Percentiles rank a stretch among this genome's conserved stretches.
These are phyloP conservation scores for Chlorella sorokiniana DNA, from an alignment of 139 green algal genomes.

Conservation along the genomic window DNA sequence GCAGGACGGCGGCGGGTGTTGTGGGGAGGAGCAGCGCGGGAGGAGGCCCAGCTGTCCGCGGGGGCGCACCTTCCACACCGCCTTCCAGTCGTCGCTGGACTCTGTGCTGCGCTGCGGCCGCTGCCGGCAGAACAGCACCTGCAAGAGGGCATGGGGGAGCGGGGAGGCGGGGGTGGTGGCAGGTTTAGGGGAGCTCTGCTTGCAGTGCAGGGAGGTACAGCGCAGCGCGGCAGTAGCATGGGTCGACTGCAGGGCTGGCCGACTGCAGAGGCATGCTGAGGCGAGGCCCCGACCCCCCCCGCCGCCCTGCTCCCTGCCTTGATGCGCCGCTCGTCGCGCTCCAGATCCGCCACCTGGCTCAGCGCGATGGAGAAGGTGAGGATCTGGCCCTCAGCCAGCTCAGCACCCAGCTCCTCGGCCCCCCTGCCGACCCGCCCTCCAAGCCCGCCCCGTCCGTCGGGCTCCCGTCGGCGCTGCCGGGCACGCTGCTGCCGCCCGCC, in stretches of 20 bases:
- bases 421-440: not conserved
- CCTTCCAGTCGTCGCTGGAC: conserved; percentile 20
- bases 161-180: not conserved
- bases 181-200: not conserved
- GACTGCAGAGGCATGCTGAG: too few species aligned
- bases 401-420: not conserved
- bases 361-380: conserved; percentile 16
- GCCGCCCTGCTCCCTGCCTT: not conserved
- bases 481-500: not conserved
- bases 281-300: not conserved
- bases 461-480: not conserved
- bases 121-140: conserved; percentile 11
- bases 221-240: too few species aligned
- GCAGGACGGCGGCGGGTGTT: too few species aligned
- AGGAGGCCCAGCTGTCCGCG: too few species aligned
- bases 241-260: too few species aligned
- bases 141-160: not conserved
- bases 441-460: not conserved
- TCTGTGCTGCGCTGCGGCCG: conserved; percentile 8
- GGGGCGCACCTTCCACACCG: not conserved
- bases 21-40: too few species aligned
- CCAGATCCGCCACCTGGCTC: conserved; percentile 15
- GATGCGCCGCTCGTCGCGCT: conserved; percentile 16
- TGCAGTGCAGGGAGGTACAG: not conserved
- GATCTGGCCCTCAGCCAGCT: conserved; percentile 16